These are phyloP conservation scores for Plasmopara muralis DNA, from an alignment of 352 stramenopile species.

Conservation along the genomic window DNA sequence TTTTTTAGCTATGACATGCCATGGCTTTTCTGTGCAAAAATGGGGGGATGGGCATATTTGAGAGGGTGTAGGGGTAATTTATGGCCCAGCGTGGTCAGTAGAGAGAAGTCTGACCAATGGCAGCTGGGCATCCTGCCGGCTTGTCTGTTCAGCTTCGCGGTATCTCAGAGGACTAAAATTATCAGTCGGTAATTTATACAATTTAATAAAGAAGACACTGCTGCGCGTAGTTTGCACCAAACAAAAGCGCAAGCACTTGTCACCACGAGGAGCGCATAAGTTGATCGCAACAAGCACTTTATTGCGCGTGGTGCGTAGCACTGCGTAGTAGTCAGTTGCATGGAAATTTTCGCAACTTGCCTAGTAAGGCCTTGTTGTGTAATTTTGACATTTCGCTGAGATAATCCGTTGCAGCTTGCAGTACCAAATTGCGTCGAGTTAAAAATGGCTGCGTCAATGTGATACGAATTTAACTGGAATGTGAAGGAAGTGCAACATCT, in stretches of 20 bases:
- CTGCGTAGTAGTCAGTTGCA: no score
- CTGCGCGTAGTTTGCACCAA: neutral
- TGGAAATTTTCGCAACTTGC: no score
- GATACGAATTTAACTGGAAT: constrained; percentile 7
- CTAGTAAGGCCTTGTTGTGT: no score
- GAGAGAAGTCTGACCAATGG: constrained; percentile 29
- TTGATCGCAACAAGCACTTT: no score
- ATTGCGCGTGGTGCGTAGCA: no score
- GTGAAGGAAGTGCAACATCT: constrained; percentile 10
- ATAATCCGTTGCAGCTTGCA: constrained; percentile 6
- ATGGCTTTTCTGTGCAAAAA: constrained; percentile 17
- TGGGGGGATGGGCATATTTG: constrained; percentile 12
- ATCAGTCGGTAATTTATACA: constrained; percentile 26
- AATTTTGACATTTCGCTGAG: neutral
- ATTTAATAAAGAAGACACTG: no score
- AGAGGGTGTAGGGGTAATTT: constrained; percentile 23
- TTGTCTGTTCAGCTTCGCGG: constrained; percentile 18
- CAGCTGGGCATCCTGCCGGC: constrained; percentile 20
- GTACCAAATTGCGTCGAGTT: constrained; percentile 1
- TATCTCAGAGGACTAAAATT: constrained; percentile 31
- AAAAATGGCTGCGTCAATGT: constrained; percentile 10
- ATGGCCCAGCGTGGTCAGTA: constrained; percentile 18
- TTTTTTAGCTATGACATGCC: constrained; percentile 31
- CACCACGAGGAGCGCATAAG: neutral
- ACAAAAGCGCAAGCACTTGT: neutral